These are phyloP conservation scores for Aspergillus sp. DNA, from an alignment of 2,329 filamentous ascomycete species.

Conservation along the genomic window DNA sequence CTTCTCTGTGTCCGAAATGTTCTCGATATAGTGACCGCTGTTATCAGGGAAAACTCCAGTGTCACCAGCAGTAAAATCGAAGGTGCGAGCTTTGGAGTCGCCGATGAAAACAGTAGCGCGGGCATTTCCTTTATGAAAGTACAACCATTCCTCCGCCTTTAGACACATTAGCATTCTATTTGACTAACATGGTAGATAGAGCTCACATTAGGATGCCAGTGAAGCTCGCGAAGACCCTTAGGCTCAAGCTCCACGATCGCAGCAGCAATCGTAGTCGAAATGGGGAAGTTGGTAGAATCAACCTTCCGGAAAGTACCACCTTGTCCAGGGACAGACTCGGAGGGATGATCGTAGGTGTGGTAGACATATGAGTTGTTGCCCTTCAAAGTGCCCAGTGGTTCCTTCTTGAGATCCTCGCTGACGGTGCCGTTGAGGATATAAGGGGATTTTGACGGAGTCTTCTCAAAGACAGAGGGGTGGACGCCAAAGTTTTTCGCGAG, in stretches of 20 bases:
- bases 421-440: constrained; percentile 57
- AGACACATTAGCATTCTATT: neutral
- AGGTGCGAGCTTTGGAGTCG: constrained; percentile 54
- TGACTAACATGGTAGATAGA: neutral
- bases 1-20: constrained; percentile 57
- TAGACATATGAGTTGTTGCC: constrained; percentile 59
- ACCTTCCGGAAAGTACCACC: constrained; percentile 59
- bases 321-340: constrained; percentile 53
- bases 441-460: constrained; percentile 51
- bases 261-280: constrained; percentile 59
- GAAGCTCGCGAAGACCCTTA: constrained; percentile 56
- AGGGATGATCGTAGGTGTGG: constrained; percentile 49
- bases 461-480: constrained; percentile 52
- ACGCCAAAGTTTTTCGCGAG: constrained; percentile 65
- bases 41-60: constrained; percentile 64
- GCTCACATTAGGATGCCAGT: constrained; percentile 63
- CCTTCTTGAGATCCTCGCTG: constrained; percentile 36
- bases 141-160: constrained; percentile 63
- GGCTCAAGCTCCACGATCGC: constrained; percentile 60
- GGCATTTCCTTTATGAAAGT: constrained; percentile 58
- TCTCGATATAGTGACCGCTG: constrained; percentile 61
- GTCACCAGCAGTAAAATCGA: constrained; percentile 62
- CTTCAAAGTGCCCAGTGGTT: constrained; percentile 44
- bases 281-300: constrained; percentile 61
- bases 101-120: constrained; percentile 61